Percentiles rank a stretch among this genome's conserved stretches.
These are phyloP conservation scores for Clathrospora elynae DNA, from an alignment of 2,329 filamentous ascomycete genomes.

Conservation along the genomic window DNA sequence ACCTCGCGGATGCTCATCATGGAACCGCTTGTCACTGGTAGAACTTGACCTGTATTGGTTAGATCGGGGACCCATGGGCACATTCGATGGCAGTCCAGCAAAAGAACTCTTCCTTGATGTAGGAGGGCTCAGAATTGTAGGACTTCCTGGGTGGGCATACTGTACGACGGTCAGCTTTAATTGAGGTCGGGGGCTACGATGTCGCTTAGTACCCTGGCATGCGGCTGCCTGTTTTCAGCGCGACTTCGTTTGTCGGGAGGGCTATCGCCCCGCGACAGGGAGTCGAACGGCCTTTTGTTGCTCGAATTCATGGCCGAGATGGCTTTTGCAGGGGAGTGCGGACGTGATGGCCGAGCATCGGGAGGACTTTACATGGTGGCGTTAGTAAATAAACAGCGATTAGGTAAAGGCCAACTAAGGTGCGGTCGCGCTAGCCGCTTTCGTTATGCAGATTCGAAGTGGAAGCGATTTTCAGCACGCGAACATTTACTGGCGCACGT, in stretches of 20 bases:
- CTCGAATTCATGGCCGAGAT: conserved; percentile 15
- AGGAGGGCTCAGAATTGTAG: conserved; percentile 8
- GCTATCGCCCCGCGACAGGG: conserved; percentile 24
- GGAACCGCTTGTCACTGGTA: not conserved
- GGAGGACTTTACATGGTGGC: not conserved
- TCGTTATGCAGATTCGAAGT: too few species aligned
- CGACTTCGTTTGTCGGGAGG: conserved; percentile 28
- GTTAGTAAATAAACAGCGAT: conserved; percentile 1
- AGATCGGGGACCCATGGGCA: conserved; percentile 12
- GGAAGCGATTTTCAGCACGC: too few species aligned
- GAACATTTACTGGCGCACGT: too few species aligned
- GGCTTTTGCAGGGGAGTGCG: not conserved
- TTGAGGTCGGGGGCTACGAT: not conserved
- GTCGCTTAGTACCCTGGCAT: too few species aligned
- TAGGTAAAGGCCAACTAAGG: not conserved
- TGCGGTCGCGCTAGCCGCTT: not conserved
- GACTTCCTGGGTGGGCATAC: conserved; percentile 12
- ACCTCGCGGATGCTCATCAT: not conserved
- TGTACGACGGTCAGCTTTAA: conserved; percentile 4
- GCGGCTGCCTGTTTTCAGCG: not conserved
- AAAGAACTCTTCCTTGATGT: conserved; percentile 19
- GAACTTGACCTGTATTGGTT: conserved; percentile 17
- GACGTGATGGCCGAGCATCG: not conserved
- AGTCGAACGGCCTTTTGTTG: conserved; percentile 19
- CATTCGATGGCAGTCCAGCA: conserved; percentile 6